These are phyloP conservation scores for Clonostachys chloroleuca DNA, from an alignment of 2,329 filamentous ascomycete species.

Conservation along the genomic window DNA sequence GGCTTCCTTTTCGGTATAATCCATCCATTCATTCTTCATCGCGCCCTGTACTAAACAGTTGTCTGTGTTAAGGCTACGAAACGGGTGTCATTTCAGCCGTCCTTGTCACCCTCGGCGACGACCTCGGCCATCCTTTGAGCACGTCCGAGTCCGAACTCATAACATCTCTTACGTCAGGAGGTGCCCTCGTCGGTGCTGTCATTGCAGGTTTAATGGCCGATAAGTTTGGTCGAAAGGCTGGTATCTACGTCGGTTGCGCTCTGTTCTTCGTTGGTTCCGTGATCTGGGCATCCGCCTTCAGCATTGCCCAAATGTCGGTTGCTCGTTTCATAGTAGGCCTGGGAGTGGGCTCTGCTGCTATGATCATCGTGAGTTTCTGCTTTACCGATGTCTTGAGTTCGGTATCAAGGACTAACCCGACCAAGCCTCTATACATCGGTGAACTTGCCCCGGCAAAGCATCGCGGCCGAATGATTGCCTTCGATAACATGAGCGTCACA, in stretches of 20 bases:
- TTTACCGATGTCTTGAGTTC: too few species aligned
- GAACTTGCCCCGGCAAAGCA: slow-evolving; percentile 44
- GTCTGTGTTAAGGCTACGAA: slow-evolving; percentile 29
- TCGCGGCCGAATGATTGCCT: slow-evolving; percentile 40
- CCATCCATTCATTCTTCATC: neutral
- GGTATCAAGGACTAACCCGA: too few species aligned
- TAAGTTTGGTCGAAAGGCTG: slow-evolving; percentile 14
- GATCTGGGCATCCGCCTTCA: slow-evolving; percentile 16
- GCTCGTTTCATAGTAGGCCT: slow-evolving; percentile 39
- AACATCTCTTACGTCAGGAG: slow-evolving; percentile 43
- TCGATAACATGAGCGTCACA: slow-evolving; percentile 42
- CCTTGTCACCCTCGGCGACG: slow-evolving; percentile 29
- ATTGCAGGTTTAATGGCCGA: slow-evolving; percentile 16
- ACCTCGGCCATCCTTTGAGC: slow-evolving; percentile 29
- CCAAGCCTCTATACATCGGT: slow-evolving; percentile 32
- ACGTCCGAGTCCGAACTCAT: slow-evolving; percentile 43
- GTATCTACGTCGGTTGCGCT: slow-evolving; percentile 17
- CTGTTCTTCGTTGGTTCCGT: slow-evolving; percentile 15
- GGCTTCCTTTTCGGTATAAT: slow-evolving; percentile 16
- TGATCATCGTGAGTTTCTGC: slow-evolving; percentile 26
- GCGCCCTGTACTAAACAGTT: too few species aligned
- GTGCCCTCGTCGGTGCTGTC: slow-evolving; percentile 16
- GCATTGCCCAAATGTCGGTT: slow-evolving; percentile 16
- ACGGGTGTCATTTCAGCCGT: slow-evolving; percentile 45
- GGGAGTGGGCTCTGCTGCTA: slow-evolving; percentile 40